These are phyloP conservation scores for Pseudomicrostroma phylloplanum DNA, from an alignment of 1,284 basidiomycete species.

Conservation along the genomic window DNA sequence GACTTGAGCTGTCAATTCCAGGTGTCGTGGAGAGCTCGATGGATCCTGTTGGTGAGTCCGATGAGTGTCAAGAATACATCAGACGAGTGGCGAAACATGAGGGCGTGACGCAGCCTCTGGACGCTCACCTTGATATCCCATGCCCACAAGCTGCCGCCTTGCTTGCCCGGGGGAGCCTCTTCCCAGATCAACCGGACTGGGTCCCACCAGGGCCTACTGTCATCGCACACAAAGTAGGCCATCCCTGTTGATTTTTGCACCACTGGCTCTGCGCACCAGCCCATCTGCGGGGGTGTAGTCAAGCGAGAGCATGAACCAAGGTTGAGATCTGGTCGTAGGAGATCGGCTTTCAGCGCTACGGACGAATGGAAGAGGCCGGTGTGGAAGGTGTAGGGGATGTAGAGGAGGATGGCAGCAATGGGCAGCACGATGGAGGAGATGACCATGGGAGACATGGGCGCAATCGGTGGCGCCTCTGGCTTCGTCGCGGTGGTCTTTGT, in stretches of 20 bases:
- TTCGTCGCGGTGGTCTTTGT: too few relatives aligned
- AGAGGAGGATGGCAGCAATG: slow-evolving; percentile 4
- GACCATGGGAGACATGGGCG: background rate
- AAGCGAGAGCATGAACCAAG: background rate
- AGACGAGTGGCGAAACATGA: background rate
- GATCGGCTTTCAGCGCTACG: background rate
- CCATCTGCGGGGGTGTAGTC: background rate
- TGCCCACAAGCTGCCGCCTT: slow-evolving; percentile 1
- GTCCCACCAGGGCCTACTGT: slow-evolving; percentile 3
- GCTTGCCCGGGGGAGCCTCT: background rate
- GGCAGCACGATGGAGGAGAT: background rate
- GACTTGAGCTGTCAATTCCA: background rate
- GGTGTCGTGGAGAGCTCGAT: background rate
- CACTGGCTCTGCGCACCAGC: slow-evolving; percentile 2
- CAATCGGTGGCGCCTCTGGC: too few relatives aligned
- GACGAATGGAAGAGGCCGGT: slow-evolving; percentile 4
- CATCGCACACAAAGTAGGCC: slow-evolving; percentile 2
- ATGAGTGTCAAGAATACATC: too few relatives aligned
- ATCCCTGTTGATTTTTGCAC: background rate
- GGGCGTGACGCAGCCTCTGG: background rate
- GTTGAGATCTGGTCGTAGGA: background rate
- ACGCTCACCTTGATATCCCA: slow-evolving; percentile 2
- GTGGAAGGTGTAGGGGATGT: background rate
- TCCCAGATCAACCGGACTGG: background rate
- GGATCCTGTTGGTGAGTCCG: background rate